Percentiles rank a stretch among this genome's conserved stretches.
Conservation (phyloP, 371 early-diverging fungal genomes). For the Mortierella sp. region DNA sequence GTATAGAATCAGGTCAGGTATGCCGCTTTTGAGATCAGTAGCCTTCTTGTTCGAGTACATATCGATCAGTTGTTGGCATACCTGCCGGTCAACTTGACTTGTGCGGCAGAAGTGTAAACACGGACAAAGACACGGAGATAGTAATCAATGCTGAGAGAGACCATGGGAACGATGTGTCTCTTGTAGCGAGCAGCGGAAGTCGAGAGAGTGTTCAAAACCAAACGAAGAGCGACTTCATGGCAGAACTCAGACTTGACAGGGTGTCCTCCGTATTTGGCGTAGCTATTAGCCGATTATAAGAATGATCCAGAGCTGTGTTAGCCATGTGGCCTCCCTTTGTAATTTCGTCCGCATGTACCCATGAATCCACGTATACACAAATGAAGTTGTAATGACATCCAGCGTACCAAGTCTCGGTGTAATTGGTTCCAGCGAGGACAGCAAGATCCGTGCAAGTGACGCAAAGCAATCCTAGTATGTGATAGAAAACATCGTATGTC, state of each 20-base stretch:
- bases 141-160: slow-evolving; percentile 98
- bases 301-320: neutral
- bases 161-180: slow-evolving; percentile 91
- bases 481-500: neutral
- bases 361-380: neutral
- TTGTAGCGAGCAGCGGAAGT: slow-evolving; percentile 92
- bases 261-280: slow-evolving; percentile 96
- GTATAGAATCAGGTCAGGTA: neutral
- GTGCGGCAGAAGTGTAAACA: slow-evolving; percentile 85
- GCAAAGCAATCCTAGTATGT: slow-evolving; percentile 84
- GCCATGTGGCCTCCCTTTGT: neutral
- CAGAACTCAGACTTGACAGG: slow-evolving; percentile 86
- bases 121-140: slow-evolving; percentile 99
- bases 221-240: slow-evolving; percentile 93
- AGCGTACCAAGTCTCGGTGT: slow-evolving; percentile 89
- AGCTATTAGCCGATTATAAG: slow-evolving; percentile 60
- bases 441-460: slow-evolving; percentile 99
- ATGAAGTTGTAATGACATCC: neutral
- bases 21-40: neutral
- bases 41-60: neutral
- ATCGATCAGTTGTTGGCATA: slow-evolving; percentile 37
- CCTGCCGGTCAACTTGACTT: slow-evolving; percentile 84
- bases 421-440: slow-evolving; percentile 93
- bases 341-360: neutral
- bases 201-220: slow-evolving; percentile 90